Evolutionary conservation across 306 rosid genomes (phyloP).

Genomic region (Abrus precatorius): DNA sequence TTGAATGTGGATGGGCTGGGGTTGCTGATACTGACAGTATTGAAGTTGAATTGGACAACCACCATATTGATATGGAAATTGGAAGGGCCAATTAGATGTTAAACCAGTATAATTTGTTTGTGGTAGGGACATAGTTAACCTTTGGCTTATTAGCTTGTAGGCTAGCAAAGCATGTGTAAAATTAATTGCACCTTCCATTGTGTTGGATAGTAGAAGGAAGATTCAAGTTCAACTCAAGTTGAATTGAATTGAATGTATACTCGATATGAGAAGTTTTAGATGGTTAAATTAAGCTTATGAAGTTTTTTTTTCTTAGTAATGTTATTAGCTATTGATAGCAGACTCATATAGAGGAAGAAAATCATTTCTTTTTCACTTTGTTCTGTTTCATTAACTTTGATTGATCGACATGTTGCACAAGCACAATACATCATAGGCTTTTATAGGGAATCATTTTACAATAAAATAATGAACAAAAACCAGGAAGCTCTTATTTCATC

Average conservation of each 20-base stretch:
- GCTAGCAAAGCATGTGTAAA: slow-evolving; percentile 2
- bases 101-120: background rate
- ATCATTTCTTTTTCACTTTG: background rate
- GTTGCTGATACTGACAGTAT: background rate
- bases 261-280: background rate
- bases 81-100: slow-evolving; percentile 35
- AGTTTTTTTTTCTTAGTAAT: background rate
- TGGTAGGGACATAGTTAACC: background rate
- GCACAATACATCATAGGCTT: too few relatives aligned
- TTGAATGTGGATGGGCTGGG: slow-evolving; percentile 61
- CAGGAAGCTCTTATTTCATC: background rate
- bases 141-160: slow-evolving; percentile 7
- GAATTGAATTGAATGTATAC: slow-evolving; percentile 49
- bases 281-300: background rate
- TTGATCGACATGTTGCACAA: too few relatives aligned
- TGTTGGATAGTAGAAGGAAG: background rate
- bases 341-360: background rate
- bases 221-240: slow-evolving; percentile 60
- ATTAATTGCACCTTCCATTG: background rate
- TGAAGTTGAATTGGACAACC: slow-evolving; percentile 29
- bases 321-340: background rate
- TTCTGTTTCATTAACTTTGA: background rate
- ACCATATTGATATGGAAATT: slow-evolving; percentile 53
- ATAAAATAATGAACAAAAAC: background rate
- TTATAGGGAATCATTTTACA: background rate